Evolutionary conservation across 495 filamentous ascomycete species (phyloP), one percentile per base, ranked within the genome.

Genomic region (Thozetella sp.): DNA sequence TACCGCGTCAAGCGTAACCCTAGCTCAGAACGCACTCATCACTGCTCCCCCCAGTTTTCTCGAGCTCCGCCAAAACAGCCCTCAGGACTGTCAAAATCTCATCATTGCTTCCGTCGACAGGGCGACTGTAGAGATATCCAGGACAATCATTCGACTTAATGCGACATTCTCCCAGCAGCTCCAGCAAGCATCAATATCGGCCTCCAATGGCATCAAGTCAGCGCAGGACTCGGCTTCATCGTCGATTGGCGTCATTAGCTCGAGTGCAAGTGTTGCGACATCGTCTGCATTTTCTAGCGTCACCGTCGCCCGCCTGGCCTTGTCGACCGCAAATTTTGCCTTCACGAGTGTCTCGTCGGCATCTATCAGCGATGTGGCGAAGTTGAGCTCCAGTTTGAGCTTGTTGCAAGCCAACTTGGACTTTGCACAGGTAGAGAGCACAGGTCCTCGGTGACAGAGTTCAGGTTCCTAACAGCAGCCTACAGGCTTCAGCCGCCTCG

Each of bases 211-310:
- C 10, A 48, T 48, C 43, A 48, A 19, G n/a, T 11, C 43, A 11
- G 43, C 43, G 43, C 43, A 48, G 43, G 20, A 48, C 43, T 48
- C 43, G n/a, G 43, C 43, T n/a, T 48, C 43, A n/a, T 48, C 43
- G 3, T 15, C 20, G 43, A 48, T 48, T n/a, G 43, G 3, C n/a
- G 43, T 48, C 20, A n/a, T 48, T n/a, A 48, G n/a, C n/a, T n/a
- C 4, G 10, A 48, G 43, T 20, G 43, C 43, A 11, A 48, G n/a
- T n/a, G n/a, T n/a, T n/a, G n/a, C n/a, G n/a, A n/a, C n/a, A n/a
- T n/a, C n/a, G n/a, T n/a, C n/a, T n/a, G n/a, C n/a, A n/a, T n/a
- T n/a, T n/a, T n/a, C n/a, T n/a, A n/a, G n/a, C n/a, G n/a, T n/a
- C n/a, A n/a, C n/a, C n/a, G 43, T 48, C 20, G 43, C 43, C 43